A percentile compares a stretch with the other conserved stretches of the same genome.
Evolutionary conservation across 805 yeast species (phyloP).

Genomic region (Metschnikowia aberdeeniae): DNA sequence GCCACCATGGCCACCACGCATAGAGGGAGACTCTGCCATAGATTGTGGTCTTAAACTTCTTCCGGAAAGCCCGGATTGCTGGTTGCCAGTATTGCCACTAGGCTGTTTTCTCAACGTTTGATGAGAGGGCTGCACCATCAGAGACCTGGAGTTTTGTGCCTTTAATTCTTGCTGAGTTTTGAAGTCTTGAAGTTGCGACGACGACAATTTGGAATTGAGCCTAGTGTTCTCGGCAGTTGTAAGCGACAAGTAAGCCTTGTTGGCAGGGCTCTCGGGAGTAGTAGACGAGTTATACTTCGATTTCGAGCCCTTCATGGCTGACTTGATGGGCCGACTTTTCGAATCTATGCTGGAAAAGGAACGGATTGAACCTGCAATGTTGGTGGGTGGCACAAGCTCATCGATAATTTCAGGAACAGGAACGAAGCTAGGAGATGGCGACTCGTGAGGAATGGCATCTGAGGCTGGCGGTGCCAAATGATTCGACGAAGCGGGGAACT

Average conservation of each 20-base stretch:
- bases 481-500: background rate
- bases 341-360: conserved; percentile 28
- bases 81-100: conserved; percentile 12
- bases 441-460: background rate
- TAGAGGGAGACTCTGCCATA: conserved; percentile 4
- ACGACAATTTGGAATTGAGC: conserved; percentile 57
- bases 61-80: conserved; percentile 17
- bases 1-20: conserved; percentile 5
- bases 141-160: conserved; percentile 7
- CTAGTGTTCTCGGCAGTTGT: conserved; percentile 80
- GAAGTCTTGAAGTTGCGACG: conserved; percentile 31
- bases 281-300: conserved; percentile 18
- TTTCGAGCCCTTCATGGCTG: conserved; percentile 46
- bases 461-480: background rate
- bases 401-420: conserved; percentile 27
- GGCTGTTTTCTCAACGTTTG: conserved; percentile 28
- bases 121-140: background rate
- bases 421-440: conserved; percentile 24
- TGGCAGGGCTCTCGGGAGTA: conserved; percentile 39
- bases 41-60: conserved; percentile 37
- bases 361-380: conserved; percentile 28
- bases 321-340: conserved; percentile 30
- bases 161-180: conserved; percentile 6
- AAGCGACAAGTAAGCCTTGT: conserved; percentile 60
- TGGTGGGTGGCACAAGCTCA: conserved; percentile 13